Evolutionary conservation across 164 flowering plant species (phyloP).

Genomic region (Nelumbo lutea): DNA sequence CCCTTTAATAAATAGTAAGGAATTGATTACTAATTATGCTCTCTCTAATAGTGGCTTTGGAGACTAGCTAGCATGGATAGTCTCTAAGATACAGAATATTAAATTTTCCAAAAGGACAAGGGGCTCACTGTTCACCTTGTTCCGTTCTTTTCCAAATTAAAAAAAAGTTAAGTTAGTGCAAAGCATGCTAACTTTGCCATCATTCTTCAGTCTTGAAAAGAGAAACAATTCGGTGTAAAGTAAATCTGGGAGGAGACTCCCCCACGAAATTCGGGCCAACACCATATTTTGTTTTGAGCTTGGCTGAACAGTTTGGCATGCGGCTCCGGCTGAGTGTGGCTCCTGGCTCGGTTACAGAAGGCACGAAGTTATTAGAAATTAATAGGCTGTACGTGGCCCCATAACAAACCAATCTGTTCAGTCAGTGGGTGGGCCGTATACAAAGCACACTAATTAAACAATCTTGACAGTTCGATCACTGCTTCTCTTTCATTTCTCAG

Average conservation of each 20-base stretch:
- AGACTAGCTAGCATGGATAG: background rate
- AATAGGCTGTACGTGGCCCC: too few relatives aligned
- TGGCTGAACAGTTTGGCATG: too few relatives aligned
- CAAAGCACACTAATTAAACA: too few relatives aligned
- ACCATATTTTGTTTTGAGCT: too few relatives aligned
- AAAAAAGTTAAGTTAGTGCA: conserved; percentile 4
- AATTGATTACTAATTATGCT: background rate
- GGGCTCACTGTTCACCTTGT: background rate
- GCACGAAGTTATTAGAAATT: too few relatives aligned
- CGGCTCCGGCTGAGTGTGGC: too few relatives aligned
- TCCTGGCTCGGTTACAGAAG: too few relatives aligned
- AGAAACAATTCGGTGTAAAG: conserved; percentile 32
- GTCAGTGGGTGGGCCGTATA: too few relatives aligned
- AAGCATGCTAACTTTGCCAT: conserved; percentile 47
- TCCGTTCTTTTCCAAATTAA: background rate
- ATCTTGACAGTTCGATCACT: too few relatives aligned
- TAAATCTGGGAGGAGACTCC: background rate
- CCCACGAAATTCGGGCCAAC: conserved; percentile 13
- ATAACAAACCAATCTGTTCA: too few relatives aligned
- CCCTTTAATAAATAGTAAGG: background rate
- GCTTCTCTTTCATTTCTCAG: too few relatives aligned
- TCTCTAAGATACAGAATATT: background rate
- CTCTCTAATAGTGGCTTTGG: background rate
- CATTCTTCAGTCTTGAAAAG: conserved; percentile 25
- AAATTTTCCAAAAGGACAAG: background rate